phyloP scores from a whole-genome alignment of 2,329 filamentous ascomycete species.

The Coniochaeta sp. region DNA sequence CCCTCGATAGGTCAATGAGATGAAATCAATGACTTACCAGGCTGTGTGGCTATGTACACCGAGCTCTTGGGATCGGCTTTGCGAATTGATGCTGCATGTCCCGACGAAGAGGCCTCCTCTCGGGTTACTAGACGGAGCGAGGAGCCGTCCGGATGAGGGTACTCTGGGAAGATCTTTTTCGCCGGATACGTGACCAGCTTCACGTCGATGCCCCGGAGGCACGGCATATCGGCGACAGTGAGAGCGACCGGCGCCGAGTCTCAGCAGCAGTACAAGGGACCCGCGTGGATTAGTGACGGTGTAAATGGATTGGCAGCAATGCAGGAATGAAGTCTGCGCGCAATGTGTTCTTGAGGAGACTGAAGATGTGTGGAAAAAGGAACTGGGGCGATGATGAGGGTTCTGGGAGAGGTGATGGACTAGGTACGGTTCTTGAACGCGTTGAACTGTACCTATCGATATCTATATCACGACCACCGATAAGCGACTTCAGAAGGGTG shows the following conservation, averaged over 20 bases:
- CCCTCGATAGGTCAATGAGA: not conserved
- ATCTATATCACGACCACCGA: not conserved
- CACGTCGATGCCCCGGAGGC: slow-evolving; percentile 39
- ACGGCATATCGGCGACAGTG: slow-evolving; percentile 32
- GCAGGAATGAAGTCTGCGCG: not conserved
- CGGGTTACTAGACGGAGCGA: slow-evolving; percentile 25
- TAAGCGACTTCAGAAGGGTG: not conserved
- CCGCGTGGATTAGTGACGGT: not conserved
- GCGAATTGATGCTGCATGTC: not conserved
- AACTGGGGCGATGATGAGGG: not conserved
- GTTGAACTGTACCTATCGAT: not conserved
- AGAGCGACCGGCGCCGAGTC: not conserved
- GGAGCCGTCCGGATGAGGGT: slow-evolving; percentile 44
- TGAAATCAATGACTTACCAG: slow-evolving; percentile 29
- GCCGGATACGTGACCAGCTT: slow-evolving; percentile 30
- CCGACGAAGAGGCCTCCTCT: not conserved
- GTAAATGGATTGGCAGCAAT: not conserved
- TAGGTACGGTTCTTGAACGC: not conserved
- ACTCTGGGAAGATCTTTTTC: slow-evolving; percentile 38
- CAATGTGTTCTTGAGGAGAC: not conserved
- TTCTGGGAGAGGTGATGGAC: not conserved
- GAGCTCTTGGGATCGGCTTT: slow-evolving; percentile 36
- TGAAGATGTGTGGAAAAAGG: not conserved
- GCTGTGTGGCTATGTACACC: slow-evolving; percentile 48
- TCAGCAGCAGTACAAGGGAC: not conserved